phyloP scores from a whole-genome alignment of 2,329 filamentous ascomycete genomes.

The Alternaria ventricosa region DNA sequence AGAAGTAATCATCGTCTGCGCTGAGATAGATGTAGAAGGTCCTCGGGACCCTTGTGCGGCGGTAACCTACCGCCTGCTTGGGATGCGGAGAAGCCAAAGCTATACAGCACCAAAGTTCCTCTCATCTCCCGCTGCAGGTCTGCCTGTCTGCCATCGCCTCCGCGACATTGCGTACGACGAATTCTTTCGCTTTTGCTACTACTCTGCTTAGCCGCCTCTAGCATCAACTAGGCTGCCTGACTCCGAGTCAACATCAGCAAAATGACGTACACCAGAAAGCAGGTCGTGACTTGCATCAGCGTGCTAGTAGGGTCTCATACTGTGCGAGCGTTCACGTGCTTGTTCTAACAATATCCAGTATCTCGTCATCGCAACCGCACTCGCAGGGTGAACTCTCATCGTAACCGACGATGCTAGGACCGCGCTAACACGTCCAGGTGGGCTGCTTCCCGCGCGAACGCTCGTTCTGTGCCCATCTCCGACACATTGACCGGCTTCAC shows the following conservation, averaged over 20 bases:
- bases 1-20: background rate
- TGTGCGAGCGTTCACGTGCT: background rate
- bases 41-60: constrained; percentile 1
- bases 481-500: constrained; percentile 50
- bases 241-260: background rate
- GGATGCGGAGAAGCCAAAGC: constrained; percentile 8
- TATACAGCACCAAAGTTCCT: constrained; percentile 1
- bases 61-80: constrained; percentile 3
- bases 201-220: background rate
- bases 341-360: constrained; percentile 41
- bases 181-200: background rate
- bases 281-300: constrained; percentile 49
- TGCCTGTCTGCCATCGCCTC: background rate
- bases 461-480: constrained; percentile 52
- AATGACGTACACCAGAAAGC: constrained; percentile 49
- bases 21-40: background rate
- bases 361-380: constrained; percentile 48
- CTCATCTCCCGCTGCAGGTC: background rate
- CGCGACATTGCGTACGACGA: background rate
- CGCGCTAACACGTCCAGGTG: constrained; percentile 31
- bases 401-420: background rate
- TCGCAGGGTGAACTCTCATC: constrained; percentile 42
- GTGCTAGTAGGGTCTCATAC: constrained; percentile 39
- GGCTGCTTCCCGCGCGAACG: constrained; percentile 36
- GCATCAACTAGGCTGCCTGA: background rate